phyloP scores from a whole-genome alignment of 345 rosid species.

The Corchorus capsularis region DNA sequence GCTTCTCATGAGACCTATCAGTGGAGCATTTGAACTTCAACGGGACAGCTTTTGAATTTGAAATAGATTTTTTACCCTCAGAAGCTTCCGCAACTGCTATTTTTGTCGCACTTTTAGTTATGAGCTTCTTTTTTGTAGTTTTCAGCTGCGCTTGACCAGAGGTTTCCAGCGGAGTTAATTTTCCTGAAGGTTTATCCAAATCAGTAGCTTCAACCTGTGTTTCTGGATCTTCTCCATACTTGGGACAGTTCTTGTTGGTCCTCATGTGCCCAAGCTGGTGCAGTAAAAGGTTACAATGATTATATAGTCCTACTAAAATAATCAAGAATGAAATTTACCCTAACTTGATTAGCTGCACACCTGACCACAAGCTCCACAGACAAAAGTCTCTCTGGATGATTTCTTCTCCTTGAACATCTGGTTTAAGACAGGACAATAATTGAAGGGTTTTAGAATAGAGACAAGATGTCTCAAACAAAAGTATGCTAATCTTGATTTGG shows the following conservation, averaged over 20 bases:
- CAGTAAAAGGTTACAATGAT: slow-evolving; percentile 23
- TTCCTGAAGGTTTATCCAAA: slow-evolving; percentile 57
- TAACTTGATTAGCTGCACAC: slow-evolving; percentile 36
- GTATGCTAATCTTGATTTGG: slow-evolving; percentile 17
- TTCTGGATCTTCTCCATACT: slow-evolving; percentile 82
- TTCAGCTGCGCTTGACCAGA: slow-evolving; percentile 59
- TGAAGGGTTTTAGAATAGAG: slow-evolving; percentile 10
- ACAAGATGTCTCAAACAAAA: not conserved
- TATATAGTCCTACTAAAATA: slow-evolving; percentile 7
- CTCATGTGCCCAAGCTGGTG: slow-evolving; percentile 98
- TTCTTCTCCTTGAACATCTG: slow-evolving; percentile 91
- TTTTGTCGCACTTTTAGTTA: slow-evolving; percentile 50
- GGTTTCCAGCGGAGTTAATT: slow-evolving; percentile 52
- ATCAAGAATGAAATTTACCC: not conserved
- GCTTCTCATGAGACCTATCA: slow-evolving; percentile 55
- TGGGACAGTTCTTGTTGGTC: slow-evolving; percentile 97
- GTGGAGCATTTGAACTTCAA: slow-evolving; percentile 73
- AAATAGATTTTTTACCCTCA: slow-evolving; percentile 55
- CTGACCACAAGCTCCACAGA: slow-evolving; percentile 98
- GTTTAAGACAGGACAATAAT: slow-evolving; percentile 12
- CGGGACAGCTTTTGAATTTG: slow-evolving; percentile 61
- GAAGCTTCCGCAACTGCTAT: slow-evolving; percentile 48
- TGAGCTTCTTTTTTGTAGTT: slow-evolving; percentile 56
- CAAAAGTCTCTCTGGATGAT: slow-evolving; percentile 91
- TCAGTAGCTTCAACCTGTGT: slow-evolving; percentile 52